A percentile compares a stretch with the other conserved stretches of the same genome.
phyloP scores from a whole-genome alignment of 257 asterid species.

The Orobanche coerulescens region DNA sequence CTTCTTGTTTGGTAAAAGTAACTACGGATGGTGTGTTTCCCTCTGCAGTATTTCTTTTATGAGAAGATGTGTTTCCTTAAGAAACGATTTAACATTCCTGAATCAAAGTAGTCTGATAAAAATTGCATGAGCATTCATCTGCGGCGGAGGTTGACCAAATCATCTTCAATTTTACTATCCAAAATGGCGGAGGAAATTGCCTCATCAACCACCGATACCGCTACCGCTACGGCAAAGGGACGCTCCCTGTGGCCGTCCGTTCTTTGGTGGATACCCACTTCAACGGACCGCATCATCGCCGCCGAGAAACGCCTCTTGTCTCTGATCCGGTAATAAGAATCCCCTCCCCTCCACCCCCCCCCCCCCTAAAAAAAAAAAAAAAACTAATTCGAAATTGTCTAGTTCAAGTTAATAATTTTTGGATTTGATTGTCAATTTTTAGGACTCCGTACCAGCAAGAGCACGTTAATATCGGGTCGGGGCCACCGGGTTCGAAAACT shows the following conservation, averaged over 20 bases:
- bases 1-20: no score
- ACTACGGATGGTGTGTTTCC: no score
- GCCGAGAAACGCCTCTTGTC: conserved; percentile 75
- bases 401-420: not conserved
- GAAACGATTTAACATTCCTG: no score
- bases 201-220: conserved; percentile 22
- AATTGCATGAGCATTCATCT: conserved; percentile 27
- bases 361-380: no score
- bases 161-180: not conserved
- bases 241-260: conserved; percentile 49
- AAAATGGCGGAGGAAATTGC: conserved; percentile 50
- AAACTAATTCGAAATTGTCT: not conserved
- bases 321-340: conserved; percentile 24
- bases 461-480: no score
- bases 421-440: not conserved
- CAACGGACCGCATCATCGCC: conserved; percentile 66
- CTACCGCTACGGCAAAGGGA: conserved; percentile 22
- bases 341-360: no score
- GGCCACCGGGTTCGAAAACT: no score
- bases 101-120: not conserved
- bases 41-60: no score
- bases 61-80: no score
- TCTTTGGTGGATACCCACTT: conserved; percentile 75
- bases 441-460: conserved; percentile 62
- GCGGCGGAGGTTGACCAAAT: conserved; percentile 23